Evolutionary conservation across 768 basidiomycete genomes (phyloP).

Genomic region (Boletales sp.): DNA sequence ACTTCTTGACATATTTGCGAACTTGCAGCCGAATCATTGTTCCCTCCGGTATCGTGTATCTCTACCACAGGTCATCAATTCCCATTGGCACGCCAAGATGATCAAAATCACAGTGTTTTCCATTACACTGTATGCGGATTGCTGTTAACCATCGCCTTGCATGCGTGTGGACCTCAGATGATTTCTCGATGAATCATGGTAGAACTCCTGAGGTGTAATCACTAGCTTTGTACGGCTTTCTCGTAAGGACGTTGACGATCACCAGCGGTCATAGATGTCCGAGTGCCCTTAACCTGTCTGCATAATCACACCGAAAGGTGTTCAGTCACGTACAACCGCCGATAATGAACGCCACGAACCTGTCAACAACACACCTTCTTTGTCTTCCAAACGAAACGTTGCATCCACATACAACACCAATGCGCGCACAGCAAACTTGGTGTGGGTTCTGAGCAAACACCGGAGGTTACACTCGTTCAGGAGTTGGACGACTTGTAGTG

Average conservation of each 20-base stretch:
- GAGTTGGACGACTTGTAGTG: constrained; percentile 22
- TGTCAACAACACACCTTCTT: constrained; percentile 16
- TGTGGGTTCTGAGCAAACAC: constrained; percentile 16
- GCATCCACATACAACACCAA: constrained; percentile 8
- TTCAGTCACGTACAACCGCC: not conserved
- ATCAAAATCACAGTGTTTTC: too few relatives aligned
- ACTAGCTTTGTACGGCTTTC: too few relatives aligned
- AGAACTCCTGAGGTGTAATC: too few relatives aligned
- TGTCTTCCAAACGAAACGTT: constrained; percentile 23
- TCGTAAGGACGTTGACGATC: not conserved
- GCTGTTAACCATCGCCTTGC: too few relatives aligned
- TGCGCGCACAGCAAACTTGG: constrained; percentile 5
- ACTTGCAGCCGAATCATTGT: too few relatives aligned
- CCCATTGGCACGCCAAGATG: too few relatives aligned
- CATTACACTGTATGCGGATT: too few relatives aligned
- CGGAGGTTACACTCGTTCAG: constrained; percentile 11
- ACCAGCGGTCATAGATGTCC: constrained; percentile 1
- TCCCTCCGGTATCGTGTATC: too few relatives aligned
- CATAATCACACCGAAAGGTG: not conserved
- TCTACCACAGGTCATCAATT: too few relatives aligned
- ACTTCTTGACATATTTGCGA: too few relatives aligned
- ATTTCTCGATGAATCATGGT: too few relatives aligned
- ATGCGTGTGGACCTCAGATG: too few relatives aligned
- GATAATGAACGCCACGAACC: constrained; percentile 7
- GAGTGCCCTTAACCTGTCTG: constrained; percentile 10